Conservation (phyloP, 2,329 filamentous ascomycete species). For the Chrysoporthe austroafricana region DNA sequence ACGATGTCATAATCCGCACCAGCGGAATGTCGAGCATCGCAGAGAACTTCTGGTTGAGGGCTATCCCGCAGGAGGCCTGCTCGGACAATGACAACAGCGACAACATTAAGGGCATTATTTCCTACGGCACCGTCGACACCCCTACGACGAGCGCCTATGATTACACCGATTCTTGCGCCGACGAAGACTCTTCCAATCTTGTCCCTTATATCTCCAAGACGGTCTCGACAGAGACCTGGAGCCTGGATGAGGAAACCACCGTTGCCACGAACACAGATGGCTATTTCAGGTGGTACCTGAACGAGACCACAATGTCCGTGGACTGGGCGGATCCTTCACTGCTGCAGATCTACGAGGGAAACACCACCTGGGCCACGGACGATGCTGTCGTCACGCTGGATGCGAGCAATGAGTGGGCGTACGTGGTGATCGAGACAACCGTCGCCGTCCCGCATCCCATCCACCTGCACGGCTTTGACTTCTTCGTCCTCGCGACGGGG, state of each 20-base stretch:
- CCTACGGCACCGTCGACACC: constrained; percentile 40
- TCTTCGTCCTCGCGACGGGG: constrained; percentile 41
- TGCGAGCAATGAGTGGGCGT: constrained; percentile 39
- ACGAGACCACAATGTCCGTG: constrained; percentile 49
- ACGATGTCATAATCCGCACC: constrained; percentile 51
- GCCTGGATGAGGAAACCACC: constrained; percentile 36
- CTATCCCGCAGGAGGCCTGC: constrained; percentile 47
- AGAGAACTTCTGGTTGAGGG: constrained; percentile 53
- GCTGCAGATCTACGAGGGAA: constrained; percentile 35
- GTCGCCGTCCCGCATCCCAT: constrained; percentile 43
- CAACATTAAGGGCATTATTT: constrained; percentile 55
- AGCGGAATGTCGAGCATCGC: constrained; percentile 31
- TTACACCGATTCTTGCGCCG: constrained; percentile 38
- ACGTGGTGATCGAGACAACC: constrained; percentile 38
- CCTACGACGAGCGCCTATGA: constrained; percentile 23
- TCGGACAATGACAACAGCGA: constrained; percentile 43
- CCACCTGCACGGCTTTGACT: constrained; percentile 51
- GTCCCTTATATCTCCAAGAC: constrained; percentile 41
- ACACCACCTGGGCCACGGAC: constrained; percentile 33
- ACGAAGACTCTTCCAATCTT: constrained; percentile 40
- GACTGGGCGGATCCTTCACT: constrained; percentile 53
- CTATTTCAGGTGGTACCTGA: constrained; percentile 54
- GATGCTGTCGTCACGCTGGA: constrained; percentile 38
- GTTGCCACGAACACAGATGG: constrained; percentile 35
- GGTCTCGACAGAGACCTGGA: constrained; percentile 37